Base-by-base conservation (phyloP, 176 grass and related monocot species). In the Rhynchospora tenuis region DNA sequence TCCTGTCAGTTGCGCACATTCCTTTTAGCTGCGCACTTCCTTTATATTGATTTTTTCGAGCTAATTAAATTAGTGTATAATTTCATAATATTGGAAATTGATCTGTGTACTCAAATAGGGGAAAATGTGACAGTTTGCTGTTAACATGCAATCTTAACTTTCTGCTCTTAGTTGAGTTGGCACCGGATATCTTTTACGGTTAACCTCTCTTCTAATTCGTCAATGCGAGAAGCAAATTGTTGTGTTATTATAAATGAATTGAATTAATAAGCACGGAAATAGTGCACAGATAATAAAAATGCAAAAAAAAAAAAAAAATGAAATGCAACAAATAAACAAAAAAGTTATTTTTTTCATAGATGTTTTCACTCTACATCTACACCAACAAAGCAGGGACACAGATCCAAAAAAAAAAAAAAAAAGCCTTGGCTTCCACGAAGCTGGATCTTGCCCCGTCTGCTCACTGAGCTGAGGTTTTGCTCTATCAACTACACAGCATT, bases 331-430 rank as follows among this genome's bases (percentile, higher is more conserved):
- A 65, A 82, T 82, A 17, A 82, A 82, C 24, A 26, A 82, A 82
- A 68, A 27, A 54, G 61, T 51, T 24, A 43, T 28, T 64, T 66
- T 33, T 15, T 82, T 67, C 29, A 66, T 7, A 82, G 44, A 66
- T 67, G 62, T 22, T 48, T 66, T 3, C 43, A 65, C 44, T 82
- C 80, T 82, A 82, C 80, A 82, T 65, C 80, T 64, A 67, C 78
- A 81, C 66, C 80, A 50, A 82, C 61, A 82, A 81, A 3, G n/a
- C 9, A 82, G 44, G 57, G 61, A 50, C 42, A 80, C 0, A 24
- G 61, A 54, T 81, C 76, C 77, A 66, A 31, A 70, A 31, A 70
- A 31, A 24, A 9, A 7, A 29, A 29, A 82, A 82, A 77, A 67
- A 14, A 27, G 61, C 59, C n/a, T 81, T 54, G 62, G 44, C 59